Percentiles rank a stretch among this genome's conserved stretches.
Evolutionary conservation across 2,329 filamentous ascomycete genomes (phyloP).

Genomic region (Amauroascus verrucosus): DNA sequence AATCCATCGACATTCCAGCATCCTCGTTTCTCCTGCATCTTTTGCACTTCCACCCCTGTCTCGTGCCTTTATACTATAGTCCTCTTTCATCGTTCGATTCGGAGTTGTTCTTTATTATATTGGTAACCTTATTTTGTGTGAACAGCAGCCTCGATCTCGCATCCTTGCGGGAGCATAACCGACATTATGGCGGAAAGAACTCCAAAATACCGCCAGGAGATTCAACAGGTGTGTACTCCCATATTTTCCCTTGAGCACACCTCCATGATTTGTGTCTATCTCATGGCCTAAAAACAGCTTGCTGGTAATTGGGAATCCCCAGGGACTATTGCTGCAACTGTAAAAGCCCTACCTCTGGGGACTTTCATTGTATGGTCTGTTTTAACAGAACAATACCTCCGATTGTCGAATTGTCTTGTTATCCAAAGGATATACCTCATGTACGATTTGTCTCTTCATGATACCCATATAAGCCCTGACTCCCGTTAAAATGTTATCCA

Average conservation of each 20-base stretch:
- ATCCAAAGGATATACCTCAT: not conserved
- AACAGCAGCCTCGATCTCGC: not conserved
- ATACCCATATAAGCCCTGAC: not conserved
- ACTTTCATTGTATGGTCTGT: not conserved
- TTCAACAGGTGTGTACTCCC: slow-evolving; percentile 65
- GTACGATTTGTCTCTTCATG: not conserved
- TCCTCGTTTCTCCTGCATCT: not conserved
- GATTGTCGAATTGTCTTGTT: no score
- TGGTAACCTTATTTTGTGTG: not conserved
- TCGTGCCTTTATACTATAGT: not conserved
- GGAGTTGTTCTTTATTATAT: not conserved
- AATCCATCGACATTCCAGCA: no score
- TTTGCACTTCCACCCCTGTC: not conserved
- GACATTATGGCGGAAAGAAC: slow-evolving; percentile 61
- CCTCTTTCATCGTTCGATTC: no score
- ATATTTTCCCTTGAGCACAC: not conserved
- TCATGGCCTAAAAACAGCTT: not conserved
- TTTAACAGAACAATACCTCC: not conserved
- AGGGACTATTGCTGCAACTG: not conserved
- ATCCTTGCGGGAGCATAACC: not conserved
- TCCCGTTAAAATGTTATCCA: not conserved
- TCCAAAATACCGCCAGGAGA: slow-evolving; percentile 92
- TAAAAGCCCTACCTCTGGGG: not conserved
- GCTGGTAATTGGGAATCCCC: not conserved
- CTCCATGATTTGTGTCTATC: not conserved